Evolutionary conservation across 2,329 filamentous ascomycete genomes (phyloP).

Genomic region (Aciculosporium take): DNA sequence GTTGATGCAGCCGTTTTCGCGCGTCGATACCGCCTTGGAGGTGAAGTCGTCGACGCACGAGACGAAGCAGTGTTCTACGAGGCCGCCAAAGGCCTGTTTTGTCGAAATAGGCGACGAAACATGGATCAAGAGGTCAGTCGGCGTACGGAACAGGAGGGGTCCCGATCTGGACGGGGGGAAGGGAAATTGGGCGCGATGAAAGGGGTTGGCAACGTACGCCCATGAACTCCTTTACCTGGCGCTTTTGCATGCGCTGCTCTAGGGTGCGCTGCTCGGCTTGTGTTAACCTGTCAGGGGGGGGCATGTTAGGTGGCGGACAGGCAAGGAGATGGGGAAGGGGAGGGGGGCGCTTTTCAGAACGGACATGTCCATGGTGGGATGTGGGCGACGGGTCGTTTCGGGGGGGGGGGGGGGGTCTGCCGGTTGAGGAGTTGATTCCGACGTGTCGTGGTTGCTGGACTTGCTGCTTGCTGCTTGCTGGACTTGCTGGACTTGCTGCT

Average conservation of each 20-base stretch:
- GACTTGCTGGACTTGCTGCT: too few relatives aligned
- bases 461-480: too few relatives aligned
- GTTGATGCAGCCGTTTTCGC: conserved; percentile 84
- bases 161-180: too few relatives aligned
- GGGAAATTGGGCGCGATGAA: not conserved
- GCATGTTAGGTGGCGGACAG: not conserved
- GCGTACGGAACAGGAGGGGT: not conserved
- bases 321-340: not conserved
- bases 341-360: not conserved
- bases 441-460: not conserved
- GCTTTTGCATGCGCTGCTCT: conserved; percentile 86
- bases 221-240: conserved; percentile 99
- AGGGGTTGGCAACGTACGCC: conserved; percentile 47
- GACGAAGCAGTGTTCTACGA: conserved; percentile 80
- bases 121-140: not conserved
- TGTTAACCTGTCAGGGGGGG: conserved; percentile 39
- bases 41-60: conserved; percentile 98
- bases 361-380: conserved; percentile 10
- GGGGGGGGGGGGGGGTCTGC: conserved; percentile 3
- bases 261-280: conserved; percentile 80
- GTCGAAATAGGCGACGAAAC: not conserved
- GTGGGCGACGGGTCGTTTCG: not conserved
- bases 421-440: not conserved
- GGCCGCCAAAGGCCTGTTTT: conserved; percentile 21
- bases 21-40: conserved; percentile 78